Percentiles rank a stretch among this genome's conserved stretches.
Conservation (phyloP, 176 grass and related monocot genomes). For the Carex scoparia region DNA sequence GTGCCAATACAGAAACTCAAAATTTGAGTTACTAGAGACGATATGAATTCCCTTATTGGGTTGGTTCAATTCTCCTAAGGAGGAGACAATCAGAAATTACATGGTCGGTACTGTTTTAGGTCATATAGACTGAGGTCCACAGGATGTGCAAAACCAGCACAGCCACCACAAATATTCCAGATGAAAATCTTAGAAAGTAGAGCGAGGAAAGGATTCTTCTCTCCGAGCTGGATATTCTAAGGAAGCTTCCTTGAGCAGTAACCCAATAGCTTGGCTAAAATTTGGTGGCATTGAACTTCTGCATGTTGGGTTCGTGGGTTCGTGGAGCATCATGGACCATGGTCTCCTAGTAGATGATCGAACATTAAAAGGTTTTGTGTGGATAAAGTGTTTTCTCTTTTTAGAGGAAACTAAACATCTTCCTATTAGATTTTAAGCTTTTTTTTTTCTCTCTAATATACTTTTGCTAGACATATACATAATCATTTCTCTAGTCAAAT, state of each 20-base stretch:
- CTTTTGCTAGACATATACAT: neutral
- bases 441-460: neutral
- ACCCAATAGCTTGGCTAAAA: neutral
- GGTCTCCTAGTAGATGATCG: neutral
- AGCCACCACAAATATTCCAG: neutral
- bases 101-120: neutral
- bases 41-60: too few species aligned
- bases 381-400: neutral
- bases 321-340: slow-evolving; percentile 1
- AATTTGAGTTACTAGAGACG: too few species aligned
- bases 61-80: neutral
- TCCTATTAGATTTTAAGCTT: neutral
- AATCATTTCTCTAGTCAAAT: neutral
- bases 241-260: neutral
- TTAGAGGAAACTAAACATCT: neutral
- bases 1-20: too few species aligned
- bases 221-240: slow-evolving; percentile 7
- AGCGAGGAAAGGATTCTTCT: neutral
- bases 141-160: neutral
- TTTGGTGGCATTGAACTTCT: neutral
- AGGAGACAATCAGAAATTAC: neutral
- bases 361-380: neutral
- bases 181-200: neutral
- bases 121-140: neutral
- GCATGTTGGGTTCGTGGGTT: neutral